Base-by-base conservation (phyloP, 805 yeast genomes). In the Blastobotrys attinorum region DNA sequence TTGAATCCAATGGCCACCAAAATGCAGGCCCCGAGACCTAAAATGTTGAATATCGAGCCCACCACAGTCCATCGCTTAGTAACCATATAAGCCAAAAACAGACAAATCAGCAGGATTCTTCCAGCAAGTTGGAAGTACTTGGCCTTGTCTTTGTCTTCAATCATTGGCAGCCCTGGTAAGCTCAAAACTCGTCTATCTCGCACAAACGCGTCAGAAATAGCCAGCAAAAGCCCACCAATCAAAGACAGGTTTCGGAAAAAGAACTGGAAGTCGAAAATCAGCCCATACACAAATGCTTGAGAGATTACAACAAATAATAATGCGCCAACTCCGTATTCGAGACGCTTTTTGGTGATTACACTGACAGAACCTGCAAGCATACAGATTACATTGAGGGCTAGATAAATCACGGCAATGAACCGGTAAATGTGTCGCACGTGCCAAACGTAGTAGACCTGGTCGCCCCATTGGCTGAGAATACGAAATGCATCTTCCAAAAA, bases 1-100 rank as follows among this genome's bases (percentile, higher is more conserved):
- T 87, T 88, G 74, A 79, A 92, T 27, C 98, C 98, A 52, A 90
- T 77, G 20, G 83, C 87, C 48, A 90, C 89, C 45, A 89, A 77
- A 29, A 76, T 69, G 59, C 92, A 83, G 10, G 81, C 74, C 16
- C 72, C 62, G 32, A 83, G 73, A 8, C 95, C 95, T 44, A 84
- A 57, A 27, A 86, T 61, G 44, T 85, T 81, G 45, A 82, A 69
- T 22, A 86, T 53, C 22, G 81, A 61, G 46, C 85, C 76, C 22
- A 80, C 66, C 41, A 81, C 60, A 1, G 85, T 74, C 87, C 88
- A 86, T 31, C 76, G 71, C 35, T 55, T 50, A 21, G 86, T 76
- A 54, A 87, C 72, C 17, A 90, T 80, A 61, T 88, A 90, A 2
- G 95, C 88, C 51, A 86, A 65, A 60, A 90, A 92, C 64, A 90